Percentiles rank a stretch among this genome's conserved stretches.
These are phyloP conservation scores for Cyberlindnera suaveolens DNA, from an alignment of 805 yeast species.

Conservation along the genomic window DNA sequence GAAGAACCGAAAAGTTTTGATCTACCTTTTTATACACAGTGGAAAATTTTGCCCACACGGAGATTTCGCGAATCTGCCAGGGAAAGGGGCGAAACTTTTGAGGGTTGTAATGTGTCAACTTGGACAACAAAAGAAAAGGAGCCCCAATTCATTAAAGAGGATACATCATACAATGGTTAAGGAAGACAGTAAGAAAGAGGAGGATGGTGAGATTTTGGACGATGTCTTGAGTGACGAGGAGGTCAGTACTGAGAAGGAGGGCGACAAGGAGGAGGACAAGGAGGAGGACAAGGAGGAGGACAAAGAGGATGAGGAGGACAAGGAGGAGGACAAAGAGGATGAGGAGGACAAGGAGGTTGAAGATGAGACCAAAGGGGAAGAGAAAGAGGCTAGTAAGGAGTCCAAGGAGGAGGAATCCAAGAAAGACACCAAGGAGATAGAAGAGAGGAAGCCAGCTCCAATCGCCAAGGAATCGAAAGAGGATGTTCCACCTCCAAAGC, in stretches of 20 bases:
- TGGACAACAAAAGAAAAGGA: no score
- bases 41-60: no score
- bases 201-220: slow-evolving; percentile 13
- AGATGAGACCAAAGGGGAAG: slow-evolving; percentile 4
- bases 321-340: slow-evolving; percentile 4
- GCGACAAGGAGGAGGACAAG: slow-evolving; percentile 2
- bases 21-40: not conserved
- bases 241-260: slow-evolving; percentile 3
- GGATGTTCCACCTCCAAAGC: slow-evolving; percentile 38
- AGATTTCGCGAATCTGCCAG: no score
- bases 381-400: slow-evolving; percentile 5
- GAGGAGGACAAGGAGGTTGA: slow-evolving; percentile 3
- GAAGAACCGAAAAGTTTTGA: slow-evolving; percentile 6
- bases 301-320: slow-evolving; percentile 3
- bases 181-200: slow-evolving; percentile 8
- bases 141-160: no score
- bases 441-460: slow-evolving; percentile 2
- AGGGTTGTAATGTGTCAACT: no score
- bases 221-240: slow-evolving; percentile 15
- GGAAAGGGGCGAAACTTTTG: no score
- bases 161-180: not conserved
- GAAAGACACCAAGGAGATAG: slow-evolving; percentile 4
- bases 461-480: slow-evolving; percentile 3
- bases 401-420: slow-evolving; percentile 4
- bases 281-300: slow-evolving; percentile 5